Conservation (phyloP, 225 moss, liverwort and hornwort genomes). For the Antitrichia curtipendula region DNA sequence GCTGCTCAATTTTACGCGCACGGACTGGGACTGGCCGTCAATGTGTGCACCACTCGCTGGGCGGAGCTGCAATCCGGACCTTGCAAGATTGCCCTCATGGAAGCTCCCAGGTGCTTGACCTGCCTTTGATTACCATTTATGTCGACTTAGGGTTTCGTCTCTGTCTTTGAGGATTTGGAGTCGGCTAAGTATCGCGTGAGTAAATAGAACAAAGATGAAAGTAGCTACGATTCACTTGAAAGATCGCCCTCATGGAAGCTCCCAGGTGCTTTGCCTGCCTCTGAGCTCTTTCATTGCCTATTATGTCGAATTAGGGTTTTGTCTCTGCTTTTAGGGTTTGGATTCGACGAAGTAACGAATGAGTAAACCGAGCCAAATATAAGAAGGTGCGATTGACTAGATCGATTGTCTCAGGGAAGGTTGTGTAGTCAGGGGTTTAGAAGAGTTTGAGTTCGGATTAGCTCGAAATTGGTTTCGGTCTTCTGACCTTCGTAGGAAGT, state of each 20-base stretch:
- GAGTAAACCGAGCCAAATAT: background rate
- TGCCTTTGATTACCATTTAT: background rate
- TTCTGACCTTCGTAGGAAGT: background rate
- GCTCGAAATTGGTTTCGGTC: background rate
- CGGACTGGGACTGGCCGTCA: slow-evolving; percentile 65
- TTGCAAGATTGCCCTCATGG: slow-evolving; percentile 92
- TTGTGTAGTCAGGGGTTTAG: background rate
- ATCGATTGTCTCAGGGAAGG: background rate
- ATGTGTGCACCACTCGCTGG: slow-evolving; percentile 75
- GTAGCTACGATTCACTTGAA: background rate
- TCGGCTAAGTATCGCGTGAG: background rate
- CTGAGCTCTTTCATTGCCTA: background rate
- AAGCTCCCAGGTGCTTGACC: slow-evolving; percentile 49
- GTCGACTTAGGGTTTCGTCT: background rate
- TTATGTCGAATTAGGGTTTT: background rate
- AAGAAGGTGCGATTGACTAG: background rate
- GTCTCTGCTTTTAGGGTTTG: background rate
- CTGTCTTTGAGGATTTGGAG: background rate
- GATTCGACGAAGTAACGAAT: background rate
- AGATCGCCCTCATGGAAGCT: background rate
- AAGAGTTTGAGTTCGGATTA: background rate
- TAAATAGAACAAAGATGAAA: background rate
- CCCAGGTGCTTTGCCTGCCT: background rate
- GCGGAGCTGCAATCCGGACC: slow-evolving; percentile 82
- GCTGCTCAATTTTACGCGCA: slow-evolving; percentile 77